Conservation (phyloP, 495 filamentous ascomycete species). For the Immersiella caudata region DNA sequence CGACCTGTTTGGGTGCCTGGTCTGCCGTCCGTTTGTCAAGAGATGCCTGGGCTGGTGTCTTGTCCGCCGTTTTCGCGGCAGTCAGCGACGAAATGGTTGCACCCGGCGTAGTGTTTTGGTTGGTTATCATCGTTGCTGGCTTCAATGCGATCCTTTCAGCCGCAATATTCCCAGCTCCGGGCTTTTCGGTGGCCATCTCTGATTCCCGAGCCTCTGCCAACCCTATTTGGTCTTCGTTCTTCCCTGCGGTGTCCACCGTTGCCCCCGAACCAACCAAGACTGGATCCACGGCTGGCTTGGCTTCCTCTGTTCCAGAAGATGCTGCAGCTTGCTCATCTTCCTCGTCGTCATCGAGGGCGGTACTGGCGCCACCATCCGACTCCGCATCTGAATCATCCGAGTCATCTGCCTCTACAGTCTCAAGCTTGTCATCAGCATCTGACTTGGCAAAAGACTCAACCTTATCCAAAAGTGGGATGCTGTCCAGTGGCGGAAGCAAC, state of each 20-base stretch:
- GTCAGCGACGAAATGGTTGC: neutral
- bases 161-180: neutral
- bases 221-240: neutral
- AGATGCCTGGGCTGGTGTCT: neutral
- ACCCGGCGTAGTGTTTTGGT: neutral
- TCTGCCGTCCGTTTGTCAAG: neutral
- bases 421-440: constrained; percentile 26
- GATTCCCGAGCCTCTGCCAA: neutral
- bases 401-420: constrained; percentile 15
- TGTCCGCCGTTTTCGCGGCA: neutral
- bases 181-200: neutral
- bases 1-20: too few species aligned
- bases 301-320: neutral
- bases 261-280: neutral
- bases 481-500: constrained; percentile 16
- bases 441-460: constrained; percentile 13
- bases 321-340: neutral
- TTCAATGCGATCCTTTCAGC: constrained; percentile 3
- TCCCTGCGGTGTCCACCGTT: neutral
- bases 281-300: neutral
- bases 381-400: constrained; percentile 19
- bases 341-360: constrained; percentile 9
- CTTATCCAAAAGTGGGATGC: constrained; percentile 19
- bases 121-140: neutral
- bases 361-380: constrained; percentile 18